phyloP scores from a whole-genome alignment of 1,284 basidiomycete species.

The Inonotus hispidus region DNA sequence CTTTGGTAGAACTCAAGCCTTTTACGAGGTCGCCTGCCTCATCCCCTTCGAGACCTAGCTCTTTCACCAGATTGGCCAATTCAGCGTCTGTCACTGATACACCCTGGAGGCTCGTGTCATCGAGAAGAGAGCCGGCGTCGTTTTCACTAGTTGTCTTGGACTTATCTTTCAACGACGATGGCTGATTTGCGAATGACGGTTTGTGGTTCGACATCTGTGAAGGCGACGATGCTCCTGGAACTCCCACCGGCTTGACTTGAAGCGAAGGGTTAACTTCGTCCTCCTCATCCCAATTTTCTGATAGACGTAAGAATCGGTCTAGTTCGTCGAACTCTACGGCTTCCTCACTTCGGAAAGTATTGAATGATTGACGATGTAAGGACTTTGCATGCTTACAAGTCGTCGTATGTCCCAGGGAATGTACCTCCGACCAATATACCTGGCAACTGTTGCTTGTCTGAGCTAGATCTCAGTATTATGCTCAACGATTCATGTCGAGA shows the following conservation, averaged over 20 bases:
- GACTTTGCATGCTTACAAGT: constrained; percentile 16
- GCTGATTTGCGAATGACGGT: constrained; percentile 46
- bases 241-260: constrained; percentile 57
- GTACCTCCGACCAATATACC: constrained; percentile 71
- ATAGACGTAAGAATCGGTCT: constrained; percentile 61
- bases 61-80: constrained; percentile 57
- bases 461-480: not conserved
- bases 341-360: constrained; percentile 52
- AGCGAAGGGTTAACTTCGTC: constrained; percentile 52
- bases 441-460: constrained; percentile 75
- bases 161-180: constrained; percentile 42
- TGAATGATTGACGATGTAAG: constrained; percentile 17
- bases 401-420: constrained; percentile 47
- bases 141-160: constrained; percentile 50
- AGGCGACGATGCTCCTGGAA: constrained; percentile 69
- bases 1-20: constrained; percentile 35
- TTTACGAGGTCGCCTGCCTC: constrained; percentile 66
- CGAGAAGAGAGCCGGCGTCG: constrained; percentile 60
- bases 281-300: constrained; percentile 57
- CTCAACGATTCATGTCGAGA: constrained; percentile 10
- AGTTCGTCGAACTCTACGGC: constrained; percentile 74
- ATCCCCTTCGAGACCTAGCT: constrained; percentile 66
- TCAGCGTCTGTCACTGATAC: constrained; percentile 73
- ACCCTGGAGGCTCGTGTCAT: constrained; percentile 67
- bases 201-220: constrained; percentile 66